phyloP scores from a whole-genome alignment of 805 yeast genomes.

The Candida sonorensis region DNA sequence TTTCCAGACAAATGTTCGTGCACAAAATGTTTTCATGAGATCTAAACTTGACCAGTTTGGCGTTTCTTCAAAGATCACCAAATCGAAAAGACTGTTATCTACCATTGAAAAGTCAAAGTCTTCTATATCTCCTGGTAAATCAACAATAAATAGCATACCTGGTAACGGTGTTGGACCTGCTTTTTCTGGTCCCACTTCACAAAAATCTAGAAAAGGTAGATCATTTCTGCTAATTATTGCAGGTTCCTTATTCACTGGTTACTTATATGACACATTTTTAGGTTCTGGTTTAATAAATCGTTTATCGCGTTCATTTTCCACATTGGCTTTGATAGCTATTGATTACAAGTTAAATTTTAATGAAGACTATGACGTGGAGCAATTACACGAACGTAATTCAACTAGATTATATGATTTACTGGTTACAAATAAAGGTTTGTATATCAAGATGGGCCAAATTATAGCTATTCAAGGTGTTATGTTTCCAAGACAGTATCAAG shows the following conservation, averaged over 20 bases:
- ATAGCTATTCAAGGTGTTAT: constrained; percentile 68
- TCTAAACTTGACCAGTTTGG: too few relatives aligned
- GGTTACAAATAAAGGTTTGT: constrained; percentile 48
- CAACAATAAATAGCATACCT: too few relatives aligned
- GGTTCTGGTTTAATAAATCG: constrained; percentile 48
- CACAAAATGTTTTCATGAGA: too few relatives aligned
- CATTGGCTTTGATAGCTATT: constrained; percentile 43
- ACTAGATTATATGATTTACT: constrained; percentile 40
- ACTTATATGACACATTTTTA: constrained; percentile 23
- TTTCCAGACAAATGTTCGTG: too few relatives aligned
- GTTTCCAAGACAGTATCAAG: constrained; percentile 60
- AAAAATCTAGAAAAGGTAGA: too few relatives aligned
- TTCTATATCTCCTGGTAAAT: too few relatives aligned
- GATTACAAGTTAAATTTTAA: constrained; percentile 54
- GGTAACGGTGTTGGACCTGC: too few relatives aligned
- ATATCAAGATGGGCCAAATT: constrained; percentile 74
- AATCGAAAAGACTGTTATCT: too few relatives aligned
- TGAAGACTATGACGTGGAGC: constrained; percentile 38
- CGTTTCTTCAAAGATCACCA: too few relatives aligned
- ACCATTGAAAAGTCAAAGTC: too few relatives aligned
- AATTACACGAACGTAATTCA: constrained; percentile 55
- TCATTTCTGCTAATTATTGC: constrained; percentile 3
- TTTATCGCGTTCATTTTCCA: constrained; percentile 43
- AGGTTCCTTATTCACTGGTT: constrained; percentile 16
- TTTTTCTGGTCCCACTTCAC: too few relatives aligned